These are phyloP conservation scores for Fistulifera pelliculosa DNA, from an alignment of 108 stramenopile species.

Conservation along the genomic window DNA sequence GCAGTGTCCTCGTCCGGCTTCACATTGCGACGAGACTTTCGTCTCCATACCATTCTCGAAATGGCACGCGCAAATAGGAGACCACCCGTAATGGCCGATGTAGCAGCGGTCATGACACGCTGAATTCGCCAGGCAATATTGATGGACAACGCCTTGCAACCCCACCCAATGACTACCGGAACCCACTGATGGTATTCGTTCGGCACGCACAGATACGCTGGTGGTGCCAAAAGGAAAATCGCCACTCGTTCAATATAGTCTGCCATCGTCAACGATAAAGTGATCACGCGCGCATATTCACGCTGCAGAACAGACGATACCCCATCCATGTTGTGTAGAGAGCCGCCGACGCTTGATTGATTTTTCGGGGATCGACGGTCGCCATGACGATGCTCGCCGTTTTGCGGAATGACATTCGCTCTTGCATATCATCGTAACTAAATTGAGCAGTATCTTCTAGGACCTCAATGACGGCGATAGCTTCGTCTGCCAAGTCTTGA, in stretches of 20 bases:
- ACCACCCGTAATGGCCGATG: slow-evolving; percentile 75
- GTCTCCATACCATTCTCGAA: slow-evolving; percentile 25
- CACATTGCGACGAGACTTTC: slow-evolving; percentile 24
- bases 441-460: slow-evolving; percentile 7
- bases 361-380: slow-evolving; percentile 32
- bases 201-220: slow-evolving; percentile 7
- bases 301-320: neutral
- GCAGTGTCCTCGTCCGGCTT: too few species aligned
- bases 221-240: slow-evolving; percentile 15
- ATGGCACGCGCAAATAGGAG: slow-evolving; percentile 65
- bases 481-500: slow-evolving; percentile 23
- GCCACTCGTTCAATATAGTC: slow-evolving; percentile 5
- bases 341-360: slow-evolving; percentile 21
- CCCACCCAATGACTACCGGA: slow-evolving; percentile 51
- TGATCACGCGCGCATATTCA: neutral
- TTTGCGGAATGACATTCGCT: slow-evolving; percentile 5
- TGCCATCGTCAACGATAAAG: neutral
- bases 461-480: slow-evolving; percentile 22
- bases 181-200: slow-evolving; percentile 41
- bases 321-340: neutral
- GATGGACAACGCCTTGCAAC: slow-evolving; percentile 53
- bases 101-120: slow-evolving; percentile 72
- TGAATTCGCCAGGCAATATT: slow-evolving; percentile 82
- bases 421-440: slow-evolving; percentile 3
- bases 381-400: slow-evolving; percentile 20